Evolutionary conservation across 768 basidiomycete species (phyloP).

Genomic region (Tulasnella calospora): DNA sequence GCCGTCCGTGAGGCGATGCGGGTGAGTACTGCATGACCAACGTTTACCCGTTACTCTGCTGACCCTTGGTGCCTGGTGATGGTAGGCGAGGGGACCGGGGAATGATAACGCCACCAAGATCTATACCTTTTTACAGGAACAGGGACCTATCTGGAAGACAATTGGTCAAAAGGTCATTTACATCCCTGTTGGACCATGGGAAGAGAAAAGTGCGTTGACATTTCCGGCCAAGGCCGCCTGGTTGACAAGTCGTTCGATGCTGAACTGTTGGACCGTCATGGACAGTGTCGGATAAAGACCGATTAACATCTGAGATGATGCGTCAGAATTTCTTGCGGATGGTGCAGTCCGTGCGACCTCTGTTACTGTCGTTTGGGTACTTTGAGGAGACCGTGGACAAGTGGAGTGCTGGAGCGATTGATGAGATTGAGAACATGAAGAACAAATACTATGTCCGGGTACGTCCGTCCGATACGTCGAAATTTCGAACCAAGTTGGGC

Average conservation of each 20-base stretch:
- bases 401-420: background rate
- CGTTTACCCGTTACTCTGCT: background rate
- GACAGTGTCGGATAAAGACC: slow-evolving; percentile 8
- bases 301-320: slow-evolving; percentile 14
- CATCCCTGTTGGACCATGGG: slow-evolving; percentile 22
- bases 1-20: background rate
- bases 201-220: slow-evolving; percentile 4
- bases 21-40: background rate
- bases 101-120: background rate
- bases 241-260: background rate
- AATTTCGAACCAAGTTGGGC: background rate
- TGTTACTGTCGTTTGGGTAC: slow-evolving; percentile 20
- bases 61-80: background rate
- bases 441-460: slow-evolving; percentile 3
- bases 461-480: background rate
- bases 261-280: no score
- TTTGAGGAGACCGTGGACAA: slow-evolving; percentile 16
- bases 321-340: slow-evolving; percentile 1
- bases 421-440: background rate
- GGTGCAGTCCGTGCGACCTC: background rate
- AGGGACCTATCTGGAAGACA: slow-evolving; percentile 3
- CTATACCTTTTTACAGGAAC: background rate
- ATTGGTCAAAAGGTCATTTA: slow-evolving; percentile 7
- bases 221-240: background rate
- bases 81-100: background rate